phyloP scores from a whole-genome alignment of 2,329 filamentous ascomycete species.

The Sporothrix pseudoabietina region DNA sequence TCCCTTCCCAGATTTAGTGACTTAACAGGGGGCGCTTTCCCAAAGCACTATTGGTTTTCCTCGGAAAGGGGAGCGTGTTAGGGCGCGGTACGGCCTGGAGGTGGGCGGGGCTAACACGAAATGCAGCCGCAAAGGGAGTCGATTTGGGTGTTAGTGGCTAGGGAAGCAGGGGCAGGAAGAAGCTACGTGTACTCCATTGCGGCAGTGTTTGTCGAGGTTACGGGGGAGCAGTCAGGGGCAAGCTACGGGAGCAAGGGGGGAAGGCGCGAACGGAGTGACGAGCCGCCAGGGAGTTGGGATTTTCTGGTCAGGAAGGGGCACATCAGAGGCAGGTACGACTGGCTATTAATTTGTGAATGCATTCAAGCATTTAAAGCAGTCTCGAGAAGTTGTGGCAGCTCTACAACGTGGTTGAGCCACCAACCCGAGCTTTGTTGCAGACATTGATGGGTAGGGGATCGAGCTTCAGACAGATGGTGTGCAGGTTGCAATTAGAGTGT shows the following conservation, averaged over 20 bases:
- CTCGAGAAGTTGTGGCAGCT: background rate
- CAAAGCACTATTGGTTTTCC: background rate
- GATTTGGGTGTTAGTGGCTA: background rate
- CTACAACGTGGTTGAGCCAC: background rate
- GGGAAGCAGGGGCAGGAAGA: constrained; percentile 15
- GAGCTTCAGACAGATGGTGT: background rate
- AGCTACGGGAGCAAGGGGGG: constrained; percentile 10
- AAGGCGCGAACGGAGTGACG: constrained; percentile 8
- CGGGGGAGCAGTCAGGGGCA: constrained; percentile 1
- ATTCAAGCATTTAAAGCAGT: background rate
- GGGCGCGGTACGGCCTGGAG: constrained; percentile 11
- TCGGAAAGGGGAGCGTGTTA: background rate
- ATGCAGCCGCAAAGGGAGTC: constrained; percentile 8
- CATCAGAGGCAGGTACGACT: constrained; percentile 6
- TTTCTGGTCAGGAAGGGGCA: background rate
- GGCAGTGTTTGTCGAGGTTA: background rate
- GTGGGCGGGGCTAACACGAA: constrained; percentile 13
- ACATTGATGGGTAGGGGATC: background rate
- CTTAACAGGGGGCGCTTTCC: background rate
- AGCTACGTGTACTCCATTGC: constrained; percentile 24
- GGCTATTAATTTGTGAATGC: background rate
- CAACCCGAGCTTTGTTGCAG: background rate
- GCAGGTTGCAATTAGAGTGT: background rate
- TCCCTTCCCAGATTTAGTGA: background rate
- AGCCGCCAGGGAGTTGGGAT: background rate